These are phyloP conservation scores for Parasarocladium wereldwijsianum DNA, from an alignment of 2,329 filamentous ascomycete species.

Conservation along the genomic window DNA sequence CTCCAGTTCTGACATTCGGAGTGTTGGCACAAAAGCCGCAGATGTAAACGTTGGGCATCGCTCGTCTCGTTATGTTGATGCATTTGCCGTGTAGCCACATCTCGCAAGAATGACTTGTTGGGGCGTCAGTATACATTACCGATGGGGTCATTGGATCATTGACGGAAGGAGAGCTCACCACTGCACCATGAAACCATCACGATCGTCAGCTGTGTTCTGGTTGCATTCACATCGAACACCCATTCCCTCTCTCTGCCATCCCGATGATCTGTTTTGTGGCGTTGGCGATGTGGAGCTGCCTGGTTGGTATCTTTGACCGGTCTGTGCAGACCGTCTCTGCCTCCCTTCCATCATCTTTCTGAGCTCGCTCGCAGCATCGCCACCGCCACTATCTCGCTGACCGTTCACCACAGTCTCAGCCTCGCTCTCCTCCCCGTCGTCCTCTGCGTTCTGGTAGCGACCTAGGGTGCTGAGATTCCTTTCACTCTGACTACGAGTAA, in stretches of 20 bases:
- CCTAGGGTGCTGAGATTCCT: slow-evolving; percentile 25
- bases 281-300: slow-evolving; percentile 31
- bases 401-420: slow-evolving; percentile 42
- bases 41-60: slow-evolving; percentile 46
- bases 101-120: slow-evolving; percentile 45
- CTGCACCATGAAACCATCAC: slow-evolving; percentile 44
- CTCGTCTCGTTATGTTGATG: slow-evolving; percentile 41
- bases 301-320: slow-evolving; percentile 1
- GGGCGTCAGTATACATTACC: slow-evolving; percentile 5
- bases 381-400: slow-evolving; percentile 22
- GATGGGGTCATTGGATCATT: not conserved
- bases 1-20: slow-evolving; percentile 35
- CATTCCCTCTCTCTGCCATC: slow-evolving; percentile 24
- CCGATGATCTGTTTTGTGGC: slow-evolving; percentile 20
- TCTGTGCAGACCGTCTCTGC: slow-evolving; percentile 12
- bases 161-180: slow-evolving; percentile 30
- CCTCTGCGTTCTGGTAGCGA: slow-evolving; percentile 16
- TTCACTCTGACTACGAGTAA: slow-evolving; percentile 35
- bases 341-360: slow-evolving; percentile 41
- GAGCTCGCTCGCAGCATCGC: slow-evolving; percentile 46
- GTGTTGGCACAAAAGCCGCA: slow-evolving; percentile 50
- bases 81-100: slow-evolving; percentile 51
- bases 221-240: slow-evolving; percentile 44
- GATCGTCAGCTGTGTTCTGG: slow-evolving; percentile 25
- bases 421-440: slow-evolving; percentile 35